These are phyloP conservation scores for Acanthamoeba lenticulata DNA, from an alignment of 208 protist species.

Conservation along the genomic window DNA sequence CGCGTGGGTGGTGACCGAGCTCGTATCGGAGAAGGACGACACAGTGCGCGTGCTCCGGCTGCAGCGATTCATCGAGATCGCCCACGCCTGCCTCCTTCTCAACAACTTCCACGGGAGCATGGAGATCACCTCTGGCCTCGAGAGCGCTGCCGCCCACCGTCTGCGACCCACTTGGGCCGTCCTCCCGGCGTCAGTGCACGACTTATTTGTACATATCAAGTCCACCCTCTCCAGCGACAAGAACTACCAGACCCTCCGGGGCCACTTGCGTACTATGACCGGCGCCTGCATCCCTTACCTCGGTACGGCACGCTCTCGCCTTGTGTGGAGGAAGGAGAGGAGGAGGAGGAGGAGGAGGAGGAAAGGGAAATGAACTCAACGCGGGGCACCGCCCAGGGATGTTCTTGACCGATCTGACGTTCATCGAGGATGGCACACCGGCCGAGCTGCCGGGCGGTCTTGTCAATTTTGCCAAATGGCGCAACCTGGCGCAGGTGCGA, in stretches of 20 bases:
- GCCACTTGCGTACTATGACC: neutral
- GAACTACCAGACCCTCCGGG: neutral
- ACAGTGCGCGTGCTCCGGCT: neutral
- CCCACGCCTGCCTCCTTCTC: neutral
- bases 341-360: too few relatives aligned
- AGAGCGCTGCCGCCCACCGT: neutral
- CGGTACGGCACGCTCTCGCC: neutral
- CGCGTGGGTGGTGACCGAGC: constrained; percentile 46
- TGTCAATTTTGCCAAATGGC: constrained; percentile 8
- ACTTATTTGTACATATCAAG: neutral
- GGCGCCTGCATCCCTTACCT: constrained; percentile 29
- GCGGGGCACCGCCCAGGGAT: too few relatives aligned
- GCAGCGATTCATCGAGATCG: constrained; percentile 8
- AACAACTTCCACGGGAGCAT: constrained; percentile 43
- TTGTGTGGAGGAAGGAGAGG: too few relatives aligned
- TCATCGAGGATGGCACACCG: constrained; percentile 59
- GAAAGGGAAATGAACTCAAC: too few relatives aligned
- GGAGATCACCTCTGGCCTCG: constrained; percentile 37
- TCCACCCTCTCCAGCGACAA: neutral
- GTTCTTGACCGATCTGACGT: constrained; percentile 5
- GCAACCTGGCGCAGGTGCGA: constrained; percentile 18
- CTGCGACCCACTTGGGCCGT: constrained; percentile 2
- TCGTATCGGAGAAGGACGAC: constrained; percentile 34
- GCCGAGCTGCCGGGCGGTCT: neutral
- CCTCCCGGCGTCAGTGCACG: neutral